A percentile compares a stretch with the other conserved stretches of the same genome.
Evolutionary conservation across 2,329 filamentous ascomycete genomes (phyloP).

Genomic region (Exutisphaerella laricina): DNA sequence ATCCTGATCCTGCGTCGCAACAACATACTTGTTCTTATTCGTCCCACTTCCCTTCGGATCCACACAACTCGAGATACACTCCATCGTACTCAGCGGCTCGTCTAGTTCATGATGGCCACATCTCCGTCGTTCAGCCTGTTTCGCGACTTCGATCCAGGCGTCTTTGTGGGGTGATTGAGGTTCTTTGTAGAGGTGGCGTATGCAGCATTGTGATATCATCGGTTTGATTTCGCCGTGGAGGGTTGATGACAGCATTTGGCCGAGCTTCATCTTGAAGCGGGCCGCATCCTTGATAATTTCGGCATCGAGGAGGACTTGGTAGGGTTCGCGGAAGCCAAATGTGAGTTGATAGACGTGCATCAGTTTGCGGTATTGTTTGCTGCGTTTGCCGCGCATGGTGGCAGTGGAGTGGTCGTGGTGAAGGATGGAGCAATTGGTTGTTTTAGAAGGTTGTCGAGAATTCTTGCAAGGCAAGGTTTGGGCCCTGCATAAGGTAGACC

Average conservation of each 20-base stretch:
- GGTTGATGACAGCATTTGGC: conserved; percentile 69
- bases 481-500: not conserved
- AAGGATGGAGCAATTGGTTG: too few species aligned
- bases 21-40: conserved; percentile 75
- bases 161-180: conserved; percentile 36
- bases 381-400: conserved; percentile 61
- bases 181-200: conserved; percentile 66
- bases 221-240: conserved; percentile 82
- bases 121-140: conserved; percentile 66
- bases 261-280: conserved; percentile 84
- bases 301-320: conserved; percentile 86
- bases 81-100: conserved; percentile 61
- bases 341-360: conserved; percentile 86
- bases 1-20: conserved; percentile 65
- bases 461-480: too few species aligned
- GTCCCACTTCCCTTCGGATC: conserved; percentile 66
- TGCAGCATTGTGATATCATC: conserved; percentile 76
- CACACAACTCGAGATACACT: conserved; percentile 69
- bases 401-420: not conserved
- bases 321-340: conserved; percentile 89
- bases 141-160: conserved; percentile 66
- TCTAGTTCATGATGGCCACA: conserved; percentile 74
- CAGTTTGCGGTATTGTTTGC: conserved; percentile 77
- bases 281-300: conserved; percentile 77
- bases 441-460: too few species aligned